Evolutionary conservation across 2,329 filamentous ascomycete species (phyloP).

Genomic region (Coniella lustricola): DNA sequence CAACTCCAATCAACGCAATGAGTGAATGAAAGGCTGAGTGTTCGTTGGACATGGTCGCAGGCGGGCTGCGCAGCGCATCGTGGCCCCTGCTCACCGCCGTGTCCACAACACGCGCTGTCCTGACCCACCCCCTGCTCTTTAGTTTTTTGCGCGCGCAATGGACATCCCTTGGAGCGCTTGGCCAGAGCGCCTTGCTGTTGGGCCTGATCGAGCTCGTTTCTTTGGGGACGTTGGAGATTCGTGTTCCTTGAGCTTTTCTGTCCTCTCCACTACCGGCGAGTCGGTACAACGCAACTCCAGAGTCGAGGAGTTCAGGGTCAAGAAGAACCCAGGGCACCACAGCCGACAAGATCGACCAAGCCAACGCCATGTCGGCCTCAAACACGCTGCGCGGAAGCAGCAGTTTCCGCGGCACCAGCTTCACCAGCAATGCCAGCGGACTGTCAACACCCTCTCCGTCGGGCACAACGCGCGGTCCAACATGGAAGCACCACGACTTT

Average conservation of each 20-base stretch:
- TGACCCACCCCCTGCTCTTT: background rate
- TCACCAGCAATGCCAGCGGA: background rate
- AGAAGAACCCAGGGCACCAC: background rate
- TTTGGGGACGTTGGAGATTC: background rate
- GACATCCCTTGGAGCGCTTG: background rate
- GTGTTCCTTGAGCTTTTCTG: no score
- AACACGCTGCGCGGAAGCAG: background rate
- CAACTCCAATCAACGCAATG: no score
- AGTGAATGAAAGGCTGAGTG: no score
- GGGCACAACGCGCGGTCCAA: background rate
- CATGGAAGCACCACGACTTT: constrained; percentile 5
- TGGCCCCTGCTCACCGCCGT: constrained; percentile 6
- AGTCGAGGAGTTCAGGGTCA: no score
- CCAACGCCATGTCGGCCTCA: background rate
- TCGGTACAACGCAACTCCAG: no score
- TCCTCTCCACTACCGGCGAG: no score
- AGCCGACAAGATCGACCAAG: background rate
- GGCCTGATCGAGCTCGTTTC: background rate
- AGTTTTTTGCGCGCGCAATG: background rate
- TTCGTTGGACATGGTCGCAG: no score
- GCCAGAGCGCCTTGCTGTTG: background rate
- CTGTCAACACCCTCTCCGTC: background rate
- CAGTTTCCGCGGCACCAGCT: background rate
- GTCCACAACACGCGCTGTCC: constrained; percentile 2
- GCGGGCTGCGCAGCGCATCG: no score